A percentile compares a stretch with the other conserved stretches of the same genome.
phyloP scores from a whole-genome alignment of 768 basidiomycete genomes.

The Tylopilus subfusipes region DNA sequence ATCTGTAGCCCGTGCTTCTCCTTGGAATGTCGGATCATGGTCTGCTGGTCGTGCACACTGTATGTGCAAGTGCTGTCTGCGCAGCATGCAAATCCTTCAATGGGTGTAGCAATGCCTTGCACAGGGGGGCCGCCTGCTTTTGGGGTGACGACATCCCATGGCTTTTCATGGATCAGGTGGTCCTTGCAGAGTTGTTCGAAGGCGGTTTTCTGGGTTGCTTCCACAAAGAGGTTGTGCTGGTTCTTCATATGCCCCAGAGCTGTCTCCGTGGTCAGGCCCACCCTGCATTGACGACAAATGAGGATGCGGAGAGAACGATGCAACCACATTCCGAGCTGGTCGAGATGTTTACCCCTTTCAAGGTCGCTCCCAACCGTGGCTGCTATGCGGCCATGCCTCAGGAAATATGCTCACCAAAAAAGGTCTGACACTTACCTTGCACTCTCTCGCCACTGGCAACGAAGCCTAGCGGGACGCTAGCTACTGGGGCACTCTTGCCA shows the following conservation, averaged over 20 bases:
- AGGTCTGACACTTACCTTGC: too few relatives aligned
- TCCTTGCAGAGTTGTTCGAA: too few relatives aligned
- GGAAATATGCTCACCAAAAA: too few relatives aligned
- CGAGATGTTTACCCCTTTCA: neutral
- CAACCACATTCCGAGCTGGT: slow-evolving; percentile 1
- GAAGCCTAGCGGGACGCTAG: neutral
- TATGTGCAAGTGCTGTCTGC: neutral
- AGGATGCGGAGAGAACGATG: neutral
- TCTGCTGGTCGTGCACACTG: neutral
- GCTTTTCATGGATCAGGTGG: too few relatives aligned
- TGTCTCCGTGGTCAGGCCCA: neutral
- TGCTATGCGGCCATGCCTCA: too few relatives aligned
- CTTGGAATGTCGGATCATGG: neutral
- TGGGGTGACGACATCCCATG: too few relatives aligned
- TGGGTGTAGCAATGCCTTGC: neutral
- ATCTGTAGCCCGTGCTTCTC: neutral
- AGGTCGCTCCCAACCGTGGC: neutral
- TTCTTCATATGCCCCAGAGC: neutral
- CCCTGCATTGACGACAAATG: neutral
- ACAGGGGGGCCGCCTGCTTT: neutral
- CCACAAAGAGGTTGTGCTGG: neutral
- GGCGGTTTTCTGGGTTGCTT: too few relatives aligned
- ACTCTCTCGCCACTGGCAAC: neutral
- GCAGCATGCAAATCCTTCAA: neutral
- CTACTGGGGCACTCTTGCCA: neutral